Evolutionary conservation across 192 early-diverging fungal species (phyloP).

Genomic region (Coemansia aciculifera): DNA sequence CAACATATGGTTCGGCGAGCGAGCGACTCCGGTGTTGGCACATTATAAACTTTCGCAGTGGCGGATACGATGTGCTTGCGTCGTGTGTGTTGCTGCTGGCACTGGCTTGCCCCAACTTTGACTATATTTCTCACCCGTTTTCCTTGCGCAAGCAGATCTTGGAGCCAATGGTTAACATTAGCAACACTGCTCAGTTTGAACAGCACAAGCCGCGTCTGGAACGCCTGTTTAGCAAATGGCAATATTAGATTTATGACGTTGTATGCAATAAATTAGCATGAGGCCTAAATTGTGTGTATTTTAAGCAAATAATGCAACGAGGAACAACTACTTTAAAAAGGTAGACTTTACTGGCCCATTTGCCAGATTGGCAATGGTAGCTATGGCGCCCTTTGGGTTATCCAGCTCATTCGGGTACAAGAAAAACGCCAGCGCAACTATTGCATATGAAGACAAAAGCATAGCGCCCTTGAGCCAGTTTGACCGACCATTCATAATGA

Average conservation of each 20-base stretch:
- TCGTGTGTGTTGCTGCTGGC: neutral
- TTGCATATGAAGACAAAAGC: conserved; percentile 78
- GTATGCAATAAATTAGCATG: neutral
- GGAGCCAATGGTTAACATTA: neutral
- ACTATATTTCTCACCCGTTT: neutral
- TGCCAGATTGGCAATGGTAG: neutral
- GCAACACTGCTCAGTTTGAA: neutral
- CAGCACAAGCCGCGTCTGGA: neutral
- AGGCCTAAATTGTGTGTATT: neutral
- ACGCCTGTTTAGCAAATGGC: neutral
- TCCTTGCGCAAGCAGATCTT: neutral
- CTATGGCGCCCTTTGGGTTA: conserved; percentile 11
- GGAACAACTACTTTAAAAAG: conserved; percentile 6
- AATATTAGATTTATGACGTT: neutral
- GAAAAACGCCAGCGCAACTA: conserved; percentile 80
- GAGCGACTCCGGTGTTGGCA: neutral
- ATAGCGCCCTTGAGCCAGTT: conserved; percentile 94
- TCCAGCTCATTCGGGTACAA: conserved; percentile 61
- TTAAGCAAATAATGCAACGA: neutral
- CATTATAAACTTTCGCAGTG: neutral
- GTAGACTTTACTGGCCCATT: neutral
- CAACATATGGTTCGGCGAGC: neutral
- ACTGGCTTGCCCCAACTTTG: neutral
- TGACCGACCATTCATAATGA: conserved; percentile 80
- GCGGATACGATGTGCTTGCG: neutral